Evolutionary conservation across 148 eudicot species (phyloP).

Genomic region (Camellia sinensis): DNA sequence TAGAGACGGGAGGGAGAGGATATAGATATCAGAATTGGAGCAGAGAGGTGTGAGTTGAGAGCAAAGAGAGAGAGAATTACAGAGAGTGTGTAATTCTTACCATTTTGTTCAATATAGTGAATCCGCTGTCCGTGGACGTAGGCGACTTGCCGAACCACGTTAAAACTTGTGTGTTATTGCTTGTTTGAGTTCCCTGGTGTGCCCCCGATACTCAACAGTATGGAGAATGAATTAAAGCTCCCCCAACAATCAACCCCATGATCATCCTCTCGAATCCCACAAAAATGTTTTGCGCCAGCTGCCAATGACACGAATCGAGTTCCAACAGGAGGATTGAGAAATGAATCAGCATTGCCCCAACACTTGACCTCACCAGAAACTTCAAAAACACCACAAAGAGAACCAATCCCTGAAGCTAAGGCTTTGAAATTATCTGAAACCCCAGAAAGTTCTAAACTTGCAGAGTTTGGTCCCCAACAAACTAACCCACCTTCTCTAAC

Average conservation of each 20-base stretch:
- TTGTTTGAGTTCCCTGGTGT: no score
- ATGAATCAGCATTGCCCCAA: slow-evolving; percentile 50
- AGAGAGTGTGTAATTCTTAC: no score
- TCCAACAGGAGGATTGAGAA: slow-evolving; percentile 39
- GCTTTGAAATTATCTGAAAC: slow-evolving; percentile 30
- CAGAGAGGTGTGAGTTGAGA: no score
- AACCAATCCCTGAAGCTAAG: slow-evolving; percentile 50
- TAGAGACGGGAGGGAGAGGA: no score
- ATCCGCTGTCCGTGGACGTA: no score
- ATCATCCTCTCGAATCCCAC: slow-evolving; percentile 80
- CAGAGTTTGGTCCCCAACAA: slow-evolving; percentile 89
- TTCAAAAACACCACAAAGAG: slow-evolving; percentile 62
- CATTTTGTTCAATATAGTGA: no score
- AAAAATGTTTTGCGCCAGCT: slow-evolving; percentile 67
- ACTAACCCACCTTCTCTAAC: slow-evolving; percentile 43
- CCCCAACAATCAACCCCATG: slow-evolving; percentile 94
- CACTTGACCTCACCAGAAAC: slow-evolving; percentile 59
- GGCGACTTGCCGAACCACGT: no score
- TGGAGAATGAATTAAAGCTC: slow-evolving; percentile 48
- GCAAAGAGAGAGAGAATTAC: no score
- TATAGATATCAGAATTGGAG: no score
- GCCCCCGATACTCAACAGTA: no score
- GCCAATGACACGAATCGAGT: slow-evolving; percentile 56
- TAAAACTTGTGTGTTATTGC: no score
- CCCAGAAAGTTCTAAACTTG: slow-evolving; percentile 37